phyloP scores from a whole-genome alignment of 2,329 filamentous ascomycete genomes.

The Neurospora sp. region DNA sequence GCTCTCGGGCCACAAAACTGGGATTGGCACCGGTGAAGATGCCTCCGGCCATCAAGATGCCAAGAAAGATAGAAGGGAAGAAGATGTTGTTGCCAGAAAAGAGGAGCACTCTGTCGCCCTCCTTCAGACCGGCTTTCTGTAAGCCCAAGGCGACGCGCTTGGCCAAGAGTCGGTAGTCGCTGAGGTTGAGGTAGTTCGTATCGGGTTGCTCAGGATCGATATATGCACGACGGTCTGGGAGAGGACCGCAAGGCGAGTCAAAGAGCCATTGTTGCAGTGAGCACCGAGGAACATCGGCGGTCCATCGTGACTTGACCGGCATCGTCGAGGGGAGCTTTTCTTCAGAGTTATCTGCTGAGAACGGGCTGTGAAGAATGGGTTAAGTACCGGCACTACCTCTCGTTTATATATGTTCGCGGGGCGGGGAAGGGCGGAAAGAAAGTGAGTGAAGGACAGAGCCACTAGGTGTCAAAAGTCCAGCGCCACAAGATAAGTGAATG shows the following conservation, averaged over 20 bases:
- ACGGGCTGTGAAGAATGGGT: background rate
- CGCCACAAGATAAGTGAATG: background rate
- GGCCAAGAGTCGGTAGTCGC: slow-evolving; percentile 57
- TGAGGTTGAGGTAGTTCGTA: slow-evolving; percentile 53
- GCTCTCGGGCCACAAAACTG: slow-evolving; percentile 51
- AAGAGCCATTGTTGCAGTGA: slow-evolving; percentile 49
- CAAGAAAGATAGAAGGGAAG: slow-evolving; percentile 61
- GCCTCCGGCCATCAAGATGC: slow-evolving; percentile 66
- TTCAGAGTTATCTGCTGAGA: background rate
- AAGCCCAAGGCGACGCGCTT: slow-evolving; percentile 65
- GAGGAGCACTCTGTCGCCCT: slow-evolving; percentile 61
- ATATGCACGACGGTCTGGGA: slow-evolving; percentile 37
- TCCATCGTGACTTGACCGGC: slow-evolving; percentile 39
- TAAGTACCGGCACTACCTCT: background rate
- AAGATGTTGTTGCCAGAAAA: slow-evolving; percentile 67
- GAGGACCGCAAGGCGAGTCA: slow-evolving; percentile 32
- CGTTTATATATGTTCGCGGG: background rate
- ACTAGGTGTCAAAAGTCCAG: background rate
- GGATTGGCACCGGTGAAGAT: slow-evolving; percentile 56
- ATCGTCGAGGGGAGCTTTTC: slow-evolving; percentile 20
- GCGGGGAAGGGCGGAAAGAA: background rate
- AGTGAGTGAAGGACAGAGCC: background rate
- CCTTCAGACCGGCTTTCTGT: slow-evolving; percentile 49
- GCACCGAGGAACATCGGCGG: slow-evolving; percentile 31
- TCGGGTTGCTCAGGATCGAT: slow-evolving; percentile 59